A percentile compares a stretch with the other conserved stretches of the same genome.
phyloP scores from a whole-genome alignment of 2,329 filamentous ascomycete genomes.

The Didymella lethalis region DNA sequence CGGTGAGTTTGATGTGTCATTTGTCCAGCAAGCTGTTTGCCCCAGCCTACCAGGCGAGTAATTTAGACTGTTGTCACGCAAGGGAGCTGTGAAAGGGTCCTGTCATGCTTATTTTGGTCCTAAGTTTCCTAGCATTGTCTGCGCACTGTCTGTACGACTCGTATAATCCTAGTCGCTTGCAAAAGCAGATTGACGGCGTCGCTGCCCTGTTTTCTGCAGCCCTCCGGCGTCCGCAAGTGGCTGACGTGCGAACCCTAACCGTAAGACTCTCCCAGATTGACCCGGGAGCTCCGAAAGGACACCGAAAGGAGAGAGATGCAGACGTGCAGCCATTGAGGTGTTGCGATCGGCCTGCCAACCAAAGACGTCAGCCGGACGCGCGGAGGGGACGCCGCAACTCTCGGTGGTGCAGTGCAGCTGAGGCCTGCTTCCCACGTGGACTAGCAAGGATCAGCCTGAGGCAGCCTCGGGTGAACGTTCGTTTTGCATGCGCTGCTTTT shows the following conservation, averaged over 20 bases:
- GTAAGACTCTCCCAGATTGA: conserved; percentile 9
- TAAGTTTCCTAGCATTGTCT: conserved; percentile 29
- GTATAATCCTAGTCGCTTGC: conserved; percentile 37
- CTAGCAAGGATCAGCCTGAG: conserved; percentile 34
- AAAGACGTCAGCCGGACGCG: conserved; percentile 17
- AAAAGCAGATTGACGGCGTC: conserved; percentile 27
- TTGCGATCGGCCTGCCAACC: conserved; percentile 15
- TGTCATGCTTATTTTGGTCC: conserved; percentile 47
- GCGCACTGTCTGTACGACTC: conserved; percentile 40
- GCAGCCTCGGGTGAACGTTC: conserved; percentile 25
- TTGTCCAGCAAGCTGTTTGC: conserved; percentile 22
- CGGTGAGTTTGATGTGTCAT: conserved; percentile 40
- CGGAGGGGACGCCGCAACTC: conserved; percentile 11
- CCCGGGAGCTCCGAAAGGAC: conserved; percentile 32
- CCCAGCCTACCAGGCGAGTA: conserved; percentile 20
- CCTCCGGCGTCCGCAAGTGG: conserved; percentile 30
- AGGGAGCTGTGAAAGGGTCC: conserved; percentile 25
- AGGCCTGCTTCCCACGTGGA: conserved; percentile 42
- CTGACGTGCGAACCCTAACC: conserved; percentile 23
- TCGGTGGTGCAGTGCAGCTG: conserved; percentile 27
- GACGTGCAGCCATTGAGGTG: conserved; percentile 26
- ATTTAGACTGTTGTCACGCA: conserved; percentile 30
- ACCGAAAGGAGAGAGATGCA: conserved; percentile 29
- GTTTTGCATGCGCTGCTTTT: conserved; percentile 33
- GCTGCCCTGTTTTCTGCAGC: conserved; percentile 25